Evolutionary conservation across 2,329 filamentous ascomycete genomes (phyloP).

Genomic region (Dactylellina parvicollis): DNA sequence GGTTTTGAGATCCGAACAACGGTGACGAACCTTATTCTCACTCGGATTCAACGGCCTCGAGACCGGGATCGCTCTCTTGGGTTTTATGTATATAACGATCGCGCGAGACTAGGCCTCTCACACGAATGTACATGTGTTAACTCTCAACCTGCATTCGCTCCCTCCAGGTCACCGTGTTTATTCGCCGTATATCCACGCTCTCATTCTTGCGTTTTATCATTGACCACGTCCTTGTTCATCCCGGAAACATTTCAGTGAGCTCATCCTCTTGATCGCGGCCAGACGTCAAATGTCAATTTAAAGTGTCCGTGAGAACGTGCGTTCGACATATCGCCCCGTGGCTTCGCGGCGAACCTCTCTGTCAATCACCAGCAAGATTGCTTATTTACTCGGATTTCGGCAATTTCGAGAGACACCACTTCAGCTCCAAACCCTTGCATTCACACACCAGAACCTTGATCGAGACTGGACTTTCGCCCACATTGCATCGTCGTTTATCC

Average conservation of each 20-base stretch:
- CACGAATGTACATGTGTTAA: no score
- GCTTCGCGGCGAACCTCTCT: conserved; percentile 7
- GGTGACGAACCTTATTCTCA: conserved; percentile 55
- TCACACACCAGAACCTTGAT: conserved; percentile 21
- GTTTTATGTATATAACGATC: no score
- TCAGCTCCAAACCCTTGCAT: conserved; percentile 18
- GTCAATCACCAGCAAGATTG: not conserved
- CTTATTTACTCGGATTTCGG: conserved; percentile 32
- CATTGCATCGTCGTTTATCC: conserved; percentile 24
- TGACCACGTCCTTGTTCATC: no score
- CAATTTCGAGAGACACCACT: conserved; percentile 9
- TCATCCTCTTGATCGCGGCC: not conserved
- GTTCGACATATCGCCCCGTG: conserved; percentile 1
- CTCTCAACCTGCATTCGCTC: no score
- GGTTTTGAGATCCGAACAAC: conserved; percentile 55
- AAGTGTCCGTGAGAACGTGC: no score
- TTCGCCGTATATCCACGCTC: no score
- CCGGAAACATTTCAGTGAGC: no score
- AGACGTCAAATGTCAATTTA: no score
- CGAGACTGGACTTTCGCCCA: conserved; percentile 12
- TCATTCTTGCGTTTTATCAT: no score
- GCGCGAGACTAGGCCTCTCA: no score
- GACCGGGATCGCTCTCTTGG: no score
- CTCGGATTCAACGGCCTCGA: not conserved
- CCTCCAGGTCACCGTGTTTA: no score